Percentiles rank a stretch among this genome's conserved stretches.
phyloP scores from a whole-genome alignment of 2,329 filamentous ascomycete genomes.

The Hypoxylon sp. region DNA sequence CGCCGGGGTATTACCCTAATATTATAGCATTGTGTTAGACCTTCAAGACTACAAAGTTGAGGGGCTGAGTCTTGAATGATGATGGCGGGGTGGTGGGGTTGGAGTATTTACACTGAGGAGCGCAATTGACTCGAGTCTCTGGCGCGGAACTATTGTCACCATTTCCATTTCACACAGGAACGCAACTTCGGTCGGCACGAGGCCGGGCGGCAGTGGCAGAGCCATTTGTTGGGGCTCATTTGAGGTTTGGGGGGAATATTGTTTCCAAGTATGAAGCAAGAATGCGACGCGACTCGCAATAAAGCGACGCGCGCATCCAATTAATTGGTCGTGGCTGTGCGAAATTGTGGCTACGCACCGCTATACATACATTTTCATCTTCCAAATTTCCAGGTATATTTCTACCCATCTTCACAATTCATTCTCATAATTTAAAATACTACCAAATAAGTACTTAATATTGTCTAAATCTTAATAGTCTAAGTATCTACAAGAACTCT shows the following conservation, averaged over 20 bases:
- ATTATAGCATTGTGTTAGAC: constrained; percentile 17
- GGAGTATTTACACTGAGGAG: constrained; percentile 80
- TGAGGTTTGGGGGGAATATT: constrained; percentile 17
- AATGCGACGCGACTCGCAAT: constrained; percentile 28
- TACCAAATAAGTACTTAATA: not conserved
- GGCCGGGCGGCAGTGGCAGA: constrained; percentile 60
- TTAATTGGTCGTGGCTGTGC: constrained; percentile 17
- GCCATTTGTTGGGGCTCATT: constrained; percentile 49
- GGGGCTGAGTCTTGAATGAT: constrained; percentile 31
- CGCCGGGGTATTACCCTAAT: constrained; percentile 80
- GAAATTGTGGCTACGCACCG: constrained; percentile 10
- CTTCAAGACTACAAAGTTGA: constrained; percentile 20
- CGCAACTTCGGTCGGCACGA: constrained; percentile 89
- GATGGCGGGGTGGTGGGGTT: constrained; percentile 41
- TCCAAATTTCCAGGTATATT: not conserved
- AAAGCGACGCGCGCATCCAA: constrained; percentile 23
- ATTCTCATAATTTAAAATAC: not conserved
- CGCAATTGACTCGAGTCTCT: constrained; percentile 87
- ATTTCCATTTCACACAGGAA: constrained; percentile 99
- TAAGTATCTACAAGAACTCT: not conserved
- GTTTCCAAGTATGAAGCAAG: constrained; percentile 6
- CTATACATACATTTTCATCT: not conserved
- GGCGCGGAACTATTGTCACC: constrained; percentile 91
- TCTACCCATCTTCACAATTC: not conserved
- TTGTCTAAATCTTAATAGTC: not conserved